phyloP scores from a whole-genome alignment of 768 basidiomycete genomes.

The Candolleomyces eurysporus region DNA sequence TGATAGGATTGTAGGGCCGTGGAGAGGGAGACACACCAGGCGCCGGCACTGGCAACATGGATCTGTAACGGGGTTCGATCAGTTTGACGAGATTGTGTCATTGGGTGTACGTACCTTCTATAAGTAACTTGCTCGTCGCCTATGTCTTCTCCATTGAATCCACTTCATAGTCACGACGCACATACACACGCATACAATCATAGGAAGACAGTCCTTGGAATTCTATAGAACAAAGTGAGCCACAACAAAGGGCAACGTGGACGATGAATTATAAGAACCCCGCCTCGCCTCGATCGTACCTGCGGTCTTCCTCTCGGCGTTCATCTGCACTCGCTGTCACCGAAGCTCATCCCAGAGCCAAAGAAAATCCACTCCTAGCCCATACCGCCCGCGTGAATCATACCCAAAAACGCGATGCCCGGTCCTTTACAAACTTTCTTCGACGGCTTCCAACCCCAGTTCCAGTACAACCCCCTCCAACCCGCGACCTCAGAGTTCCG shows the following conservation, averaged over 20 bases:
- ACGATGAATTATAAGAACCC: background rate
- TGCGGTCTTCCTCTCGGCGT: background rate
- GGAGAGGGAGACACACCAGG: background rate
- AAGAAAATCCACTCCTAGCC: background rate
- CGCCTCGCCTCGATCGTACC: background rate
- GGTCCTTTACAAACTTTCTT: constrained; percentile 7
- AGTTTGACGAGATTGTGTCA: no score
- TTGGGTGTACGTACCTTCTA: no score
- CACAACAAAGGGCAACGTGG: background rate
- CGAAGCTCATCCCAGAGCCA: background rate
- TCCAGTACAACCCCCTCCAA: constrained; percentile 4
- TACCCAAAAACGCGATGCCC: background rate
- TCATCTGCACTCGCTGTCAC: background rate
- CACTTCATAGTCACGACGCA: no score
- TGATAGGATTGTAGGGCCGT: background rate
- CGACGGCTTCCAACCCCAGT: constrained; percentile 1
- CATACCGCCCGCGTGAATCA: background rate
- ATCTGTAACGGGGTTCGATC: background rate
- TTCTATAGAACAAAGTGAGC: background rate
- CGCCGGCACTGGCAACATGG: background rate
- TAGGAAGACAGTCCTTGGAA: no score
- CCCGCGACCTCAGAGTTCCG: constrained; percentile 6
- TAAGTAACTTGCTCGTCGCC: no score
- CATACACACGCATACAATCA: no score
- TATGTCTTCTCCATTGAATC: no score